phyloP scores from a whole-genome alignment of 768 basidiomycete genomes.

The Amanita thiersii region DNA sequence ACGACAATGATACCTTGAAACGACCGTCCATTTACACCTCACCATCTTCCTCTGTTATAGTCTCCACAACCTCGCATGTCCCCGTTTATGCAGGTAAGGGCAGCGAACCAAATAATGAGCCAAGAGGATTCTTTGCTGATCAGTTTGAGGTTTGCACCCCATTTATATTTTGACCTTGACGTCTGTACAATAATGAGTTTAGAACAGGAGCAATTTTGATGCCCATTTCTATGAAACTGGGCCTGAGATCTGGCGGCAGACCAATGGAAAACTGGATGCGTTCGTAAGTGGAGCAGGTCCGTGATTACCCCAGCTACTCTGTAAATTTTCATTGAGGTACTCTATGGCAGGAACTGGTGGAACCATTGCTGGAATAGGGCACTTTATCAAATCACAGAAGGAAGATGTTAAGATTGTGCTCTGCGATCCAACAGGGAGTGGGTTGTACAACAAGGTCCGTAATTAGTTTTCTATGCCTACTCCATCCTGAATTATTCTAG shows the following conservation, averaged over 20 bases:
- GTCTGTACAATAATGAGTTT: background rate
- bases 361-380: conserved; percentile 81
- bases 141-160: conserved; percentile 72
- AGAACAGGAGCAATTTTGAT: conserved; percentile 86
- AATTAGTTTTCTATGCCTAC: background rate
- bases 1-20: conserved; percentile 9
- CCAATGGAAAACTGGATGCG: conserved; percentile 70
- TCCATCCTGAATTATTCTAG: conserved; percentile 23
- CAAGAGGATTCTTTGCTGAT: conserved; percentile 89
- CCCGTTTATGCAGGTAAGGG: conserved; percentile 23
- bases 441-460: conserved; percentile 84
- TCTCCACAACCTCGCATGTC: conserved; percentile 40
- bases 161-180: background rate
- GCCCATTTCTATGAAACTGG: conserved; percentile 89
- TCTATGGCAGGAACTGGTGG: conserved; percentile 76
- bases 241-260: conserved; percentile 93
- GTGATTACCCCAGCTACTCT: conserved; percentile 8
- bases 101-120: conserved; percentile 33
- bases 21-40: conserved; percentile 28
- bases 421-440: conserved; percentile 91
- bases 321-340: background rate
- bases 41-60: conserved; percentile 41
- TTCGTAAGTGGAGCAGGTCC: conserved; percentile 88
- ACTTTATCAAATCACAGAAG: conserved; percentile 70
- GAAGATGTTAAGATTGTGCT: conserved; percentile 62